Percentiles rank a stretch among this genome's conserved stretches.
Evolutionary conservation across 352 stramenopile genomes (phyloP).

Genomic region (Phytopythium chamaehyphon): DNA sequence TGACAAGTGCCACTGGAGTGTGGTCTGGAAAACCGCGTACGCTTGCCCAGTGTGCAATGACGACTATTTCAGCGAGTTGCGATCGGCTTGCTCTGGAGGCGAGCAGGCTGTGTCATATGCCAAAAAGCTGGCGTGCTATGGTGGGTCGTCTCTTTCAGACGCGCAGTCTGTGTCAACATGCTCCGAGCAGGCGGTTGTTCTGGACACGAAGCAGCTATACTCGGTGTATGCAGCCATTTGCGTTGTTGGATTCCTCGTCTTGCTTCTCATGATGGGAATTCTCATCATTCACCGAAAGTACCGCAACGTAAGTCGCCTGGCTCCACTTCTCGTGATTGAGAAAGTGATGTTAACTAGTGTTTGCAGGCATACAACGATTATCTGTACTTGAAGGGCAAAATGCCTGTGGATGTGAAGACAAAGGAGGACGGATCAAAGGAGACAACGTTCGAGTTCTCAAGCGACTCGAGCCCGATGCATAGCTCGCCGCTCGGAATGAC

Average conservation of each 20-base stretch:
- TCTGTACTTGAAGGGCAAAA: slow-evolving; percentile 77
- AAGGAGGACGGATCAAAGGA: slow-evolving; percentile 61
- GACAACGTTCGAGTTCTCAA: slow-evolving; percentile 76
- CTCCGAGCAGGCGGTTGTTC: slow-evolving; percentile 56
- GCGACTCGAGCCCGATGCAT: slow-evolving; percentile 46
- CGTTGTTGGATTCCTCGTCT: slow-evolving; percentile 53
- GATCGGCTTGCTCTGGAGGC: slow-evolving; percentile 50
- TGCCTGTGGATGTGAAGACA: slow-evolving; percentile 48
- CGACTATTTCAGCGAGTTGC: slow-evolving; percentile 58
- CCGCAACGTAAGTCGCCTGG: slow-evolving; percentile 29
- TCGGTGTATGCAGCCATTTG: slow-evolving; percentile 68
- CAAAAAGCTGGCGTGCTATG: slow-evolving; percentile 56
- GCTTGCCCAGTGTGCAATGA: slow-evolving; percentile 64
- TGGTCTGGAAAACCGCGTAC: slow-evolving; percentile 68
- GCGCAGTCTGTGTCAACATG: slow-evolving; percentile 55
- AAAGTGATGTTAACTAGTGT: background rate
- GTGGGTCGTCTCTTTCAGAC: slow-evolving; percentile 31
- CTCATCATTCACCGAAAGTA: slow-evolving; percentile 78
- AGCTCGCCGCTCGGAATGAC: slow-evolving; percentile 27
- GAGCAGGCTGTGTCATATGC: slow-evolving; percentile 60
- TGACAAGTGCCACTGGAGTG: slow-evolving; percentile 44
- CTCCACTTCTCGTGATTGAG: background rate
- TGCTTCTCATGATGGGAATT: slow-evolving; percentile 63
- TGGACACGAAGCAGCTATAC: slow-evolving; percentile 68
- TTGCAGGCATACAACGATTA: slow-evolving; percentile 69